A percentile compares a stretch with the other conserved stretches of the same genome.
Conservation (phyloP, 177 flowering plant genomes). For the Vitis hybrid region DNA sequence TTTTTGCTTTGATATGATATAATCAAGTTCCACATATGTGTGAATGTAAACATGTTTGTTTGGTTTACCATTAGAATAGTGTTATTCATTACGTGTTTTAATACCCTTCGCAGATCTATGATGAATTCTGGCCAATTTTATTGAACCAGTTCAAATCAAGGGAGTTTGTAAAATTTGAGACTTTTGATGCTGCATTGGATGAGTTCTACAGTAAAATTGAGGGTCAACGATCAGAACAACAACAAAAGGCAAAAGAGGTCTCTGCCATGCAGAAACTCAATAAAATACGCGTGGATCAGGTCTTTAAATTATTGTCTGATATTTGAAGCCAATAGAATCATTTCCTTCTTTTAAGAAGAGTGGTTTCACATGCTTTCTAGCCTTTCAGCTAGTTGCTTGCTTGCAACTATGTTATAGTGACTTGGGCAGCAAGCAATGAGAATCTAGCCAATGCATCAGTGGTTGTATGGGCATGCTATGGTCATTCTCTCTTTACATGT, state of each 20-base stretch:
- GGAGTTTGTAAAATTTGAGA: conserved; percentile 60
- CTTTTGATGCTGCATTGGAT: conserved; percentile 89
- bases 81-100: background rate
- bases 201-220: conserved; percentile 98
- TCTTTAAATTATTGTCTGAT: conserved; percentile 14
- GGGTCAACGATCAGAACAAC: conserved; percentile 84
- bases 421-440: too few species aligned
- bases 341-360: background rate
- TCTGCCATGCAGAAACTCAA: conserved; percentile 78
- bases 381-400: background rate
- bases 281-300: conserved; percentile 91
- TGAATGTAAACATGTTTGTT: background rate
- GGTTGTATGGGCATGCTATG: background rate
- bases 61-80: background rate
- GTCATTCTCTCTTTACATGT: background rate
- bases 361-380: background rate
- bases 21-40: background rate
- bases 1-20: background rate
- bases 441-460: background rate
- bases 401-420: background rate
- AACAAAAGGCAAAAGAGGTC: conserved; percentile 73
- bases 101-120: conserved; percentile 70
- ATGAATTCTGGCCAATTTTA: conserved; percentile 89
- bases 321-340: background rate
- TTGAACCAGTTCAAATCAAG: conserved; percentile 87